Conservation (phyloP, 768 basidiomycete genomes). For the Ramaria rubella region DNA sequence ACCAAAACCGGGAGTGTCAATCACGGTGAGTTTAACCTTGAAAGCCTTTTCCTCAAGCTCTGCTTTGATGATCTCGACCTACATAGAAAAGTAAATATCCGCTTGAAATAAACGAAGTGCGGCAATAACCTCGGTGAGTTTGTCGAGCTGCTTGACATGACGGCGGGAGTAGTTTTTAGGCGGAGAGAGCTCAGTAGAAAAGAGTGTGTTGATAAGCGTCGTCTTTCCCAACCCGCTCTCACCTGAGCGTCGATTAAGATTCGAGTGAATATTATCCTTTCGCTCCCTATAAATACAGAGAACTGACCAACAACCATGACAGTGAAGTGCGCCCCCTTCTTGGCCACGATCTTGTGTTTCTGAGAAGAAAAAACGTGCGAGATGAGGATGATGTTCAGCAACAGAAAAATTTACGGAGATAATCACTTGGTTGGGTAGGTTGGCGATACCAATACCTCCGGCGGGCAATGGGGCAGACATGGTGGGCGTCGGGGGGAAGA, state of each 20-base stretch:
- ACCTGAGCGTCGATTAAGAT: slow-evolving; percentile 57
- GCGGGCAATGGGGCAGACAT: slow-evolving; percentile 24
- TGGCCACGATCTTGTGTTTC: slow-evolving; percentile 99
- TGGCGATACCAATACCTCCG: slow-evolving; percentile 90
- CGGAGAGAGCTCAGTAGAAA: slow-evolving; percentile 92
- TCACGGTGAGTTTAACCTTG: slow-evolving; percentile 98
- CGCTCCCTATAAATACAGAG: background rate
- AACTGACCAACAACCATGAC: slow-evolving; percentile 96
- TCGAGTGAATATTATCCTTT: background rate
- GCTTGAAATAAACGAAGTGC: background rate
- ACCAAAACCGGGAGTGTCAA: slow-evolving; percentile 98
- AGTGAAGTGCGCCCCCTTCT: slow-evolving; percentile 95
- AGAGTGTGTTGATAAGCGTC: slow-evolving; percentile 97
- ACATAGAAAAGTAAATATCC: background rate
- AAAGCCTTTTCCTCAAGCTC: slow-evolving; percentile 98
- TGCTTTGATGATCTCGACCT: slow-evolving; percentile 96
- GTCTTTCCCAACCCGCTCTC: slow-evolving; percentile 98
- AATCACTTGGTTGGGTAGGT: slow-evolving; percentile 93
- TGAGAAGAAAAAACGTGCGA: slow-evolving; percentile 28
- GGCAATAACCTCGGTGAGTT: slow-evolving; percentile 68
- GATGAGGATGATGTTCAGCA: slow-evolving; percentile 1
- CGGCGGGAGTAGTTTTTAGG: slow-evolving; percentile 85
- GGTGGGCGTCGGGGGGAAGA: background rate
- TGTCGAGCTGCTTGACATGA: slow-evolving; percentile 95
- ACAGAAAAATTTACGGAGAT: background rate